Evolutionary conservation across 768 basidiomycete species (phyloP).

Genomic region (Flagelloscypha sp.): DNA sequence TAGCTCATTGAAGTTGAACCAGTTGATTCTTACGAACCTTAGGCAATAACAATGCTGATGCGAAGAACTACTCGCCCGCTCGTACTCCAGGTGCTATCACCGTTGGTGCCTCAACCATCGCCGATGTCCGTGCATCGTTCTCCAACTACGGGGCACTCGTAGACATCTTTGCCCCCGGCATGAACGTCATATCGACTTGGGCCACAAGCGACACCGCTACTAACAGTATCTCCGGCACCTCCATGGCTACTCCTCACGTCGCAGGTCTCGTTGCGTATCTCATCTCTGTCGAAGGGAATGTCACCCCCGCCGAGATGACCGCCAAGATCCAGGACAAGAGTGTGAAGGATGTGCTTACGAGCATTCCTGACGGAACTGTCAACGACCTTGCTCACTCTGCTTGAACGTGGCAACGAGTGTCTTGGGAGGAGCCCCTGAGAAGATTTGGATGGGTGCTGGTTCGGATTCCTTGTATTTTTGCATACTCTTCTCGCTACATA

Average conservation of each 20-base stretch:
- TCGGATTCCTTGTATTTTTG: too few relatives aligned
- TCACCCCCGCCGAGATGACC: conserved; percentile 21
- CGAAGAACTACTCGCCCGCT: conserved; percentile 25
- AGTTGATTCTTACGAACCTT: too few relatives aligned
- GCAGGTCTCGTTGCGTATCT: conserved; percentile 32
- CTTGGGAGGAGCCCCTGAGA: too few relatives aligned
- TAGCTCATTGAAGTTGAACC: too few relatives aligned
- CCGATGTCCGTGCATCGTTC: conserved; percentile 25
- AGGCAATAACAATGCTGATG: conserved; percentile 27
- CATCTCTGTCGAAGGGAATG: conserved; percentile 22
- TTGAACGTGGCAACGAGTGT: too few relatives aligned
- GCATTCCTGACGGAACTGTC: conserved; percentile 19
- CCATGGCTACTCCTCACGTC: conserved; percentile 31
- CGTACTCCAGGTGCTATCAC: conserved; percentile 27
- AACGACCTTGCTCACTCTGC: conserved; percentile 22
- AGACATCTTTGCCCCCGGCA: conserved; percentile 35
- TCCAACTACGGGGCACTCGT: conserved; percentile 35
- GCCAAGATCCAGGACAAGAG: conserved; percentile 18
- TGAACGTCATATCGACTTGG: conserved; percentile 23
- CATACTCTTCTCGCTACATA: too few relatives aligned
- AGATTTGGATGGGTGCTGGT: too few relatives aligned
- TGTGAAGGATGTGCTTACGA: conserved; percentile 20
- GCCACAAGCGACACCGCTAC: conserved; percentile 19
- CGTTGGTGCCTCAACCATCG: conserved; percentile 30
- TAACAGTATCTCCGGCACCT: conserved; percentile 19